These are phyloP conservation scores for Kazachstania martiniae DNA, from an alignment of 805 yeast species.

Conservation along the genomic window DNA sequence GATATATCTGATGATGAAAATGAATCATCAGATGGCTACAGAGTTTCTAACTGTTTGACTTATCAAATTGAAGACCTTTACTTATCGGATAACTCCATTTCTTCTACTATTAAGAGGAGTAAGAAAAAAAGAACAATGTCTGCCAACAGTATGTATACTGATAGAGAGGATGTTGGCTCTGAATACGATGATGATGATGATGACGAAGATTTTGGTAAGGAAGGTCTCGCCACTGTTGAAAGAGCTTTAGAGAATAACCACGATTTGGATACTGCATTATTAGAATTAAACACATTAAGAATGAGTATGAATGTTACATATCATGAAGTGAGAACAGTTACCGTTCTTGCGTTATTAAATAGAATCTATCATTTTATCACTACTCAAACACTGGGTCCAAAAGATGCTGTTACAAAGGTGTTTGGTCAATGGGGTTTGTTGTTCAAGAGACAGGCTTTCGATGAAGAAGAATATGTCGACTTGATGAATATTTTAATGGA, in stretches of 20 bases:
- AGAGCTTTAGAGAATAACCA: conserved; percentile 90
- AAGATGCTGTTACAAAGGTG: conserved; percentile 66
- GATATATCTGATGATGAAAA: conserved; percentile 27
- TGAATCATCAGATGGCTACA: conserved; percentile 15
- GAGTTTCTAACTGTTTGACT: conserved; percentile 28
- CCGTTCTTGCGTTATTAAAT: conserved; percentile 57
- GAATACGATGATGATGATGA: conserved; percentile 37
- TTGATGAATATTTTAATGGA: conserved; percentile 40
- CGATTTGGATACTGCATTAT: conserved; percentile 81
- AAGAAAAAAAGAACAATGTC: conserved; percentile 38
- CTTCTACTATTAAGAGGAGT: conserved; percentile 35
- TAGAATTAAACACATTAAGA: conserved; percentile 87
- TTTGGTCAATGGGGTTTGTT: conserved; percentile 75
- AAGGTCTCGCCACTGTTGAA: conserved; percentile 88
- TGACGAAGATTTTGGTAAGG: conserved; percentile 72
- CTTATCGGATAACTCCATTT: conserved; percentile 48
- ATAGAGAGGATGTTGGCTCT: conserved; percentile 30
- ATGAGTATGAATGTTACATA: conserved; percentile 97
- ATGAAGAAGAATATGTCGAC: conserved; percentile 65
- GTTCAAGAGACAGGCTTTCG: conserved; percentile 78
- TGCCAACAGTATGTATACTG: conserved; percentile 35
- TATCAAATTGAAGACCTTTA: conserved; percentile 39
- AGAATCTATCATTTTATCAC: conserved; percentile 64
- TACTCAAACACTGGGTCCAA: conserved; percentile 66
- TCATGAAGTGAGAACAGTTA: conserved; percentile 82